Conservation (phyloP, 2,329 filamentous ascomycete genomes). For the Colletotrichum chlorophyti region DNA sequence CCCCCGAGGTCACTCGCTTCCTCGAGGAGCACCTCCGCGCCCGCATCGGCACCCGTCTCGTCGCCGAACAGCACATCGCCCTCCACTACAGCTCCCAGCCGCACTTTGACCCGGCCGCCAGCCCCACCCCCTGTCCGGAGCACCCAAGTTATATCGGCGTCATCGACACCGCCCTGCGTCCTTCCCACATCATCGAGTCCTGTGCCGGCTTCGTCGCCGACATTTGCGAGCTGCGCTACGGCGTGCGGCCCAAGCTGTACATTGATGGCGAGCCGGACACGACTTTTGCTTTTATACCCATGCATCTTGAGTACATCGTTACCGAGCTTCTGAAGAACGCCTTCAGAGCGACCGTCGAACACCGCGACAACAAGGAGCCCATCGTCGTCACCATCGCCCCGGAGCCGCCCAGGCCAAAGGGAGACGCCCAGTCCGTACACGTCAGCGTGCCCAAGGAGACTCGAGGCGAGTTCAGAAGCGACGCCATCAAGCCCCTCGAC, state of each 20-base stretch:
- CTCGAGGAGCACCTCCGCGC: conserved; percentile 93
- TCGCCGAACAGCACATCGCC: conserved; percentile 96
- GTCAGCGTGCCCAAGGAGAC: conserved; percentile 45
- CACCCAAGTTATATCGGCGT: conserved; percentile 84
- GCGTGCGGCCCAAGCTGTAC: conserved; percentile 78
- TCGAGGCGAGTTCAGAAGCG: conserved; percentile 48
- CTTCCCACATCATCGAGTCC: conserved; percentile 79
- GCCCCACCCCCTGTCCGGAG: conserved; percentile 57
- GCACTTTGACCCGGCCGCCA: conserved; percentile 64
- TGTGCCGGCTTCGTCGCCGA: conserved; percentile 93
- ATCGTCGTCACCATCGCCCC: conserved; percentile 92
- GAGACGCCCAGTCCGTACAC: conserved; percentile 35
- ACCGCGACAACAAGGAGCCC: conserved; percentile 77
- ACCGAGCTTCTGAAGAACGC: conserved; percentile 97
- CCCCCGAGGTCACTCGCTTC: conserved; percentile 85
- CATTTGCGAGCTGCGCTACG: conserved; percentile 96
- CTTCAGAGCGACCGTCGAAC: conserved; percentile 91
- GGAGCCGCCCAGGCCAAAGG: conserved; percentile 53
- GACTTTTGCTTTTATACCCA: conserved; percentile 92
- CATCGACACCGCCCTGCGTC: conserved; percentile 88
- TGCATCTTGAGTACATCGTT: conserved; percentile 96
- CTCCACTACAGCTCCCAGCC: conserved; percentile 78
- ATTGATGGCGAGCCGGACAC: conserved; percentile 87
- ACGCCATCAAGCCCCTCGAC: conserved; percentile 63
- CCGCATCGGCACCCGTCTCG: conserved; percentile 89